A percentile compares a stretch with the other conserved stretches of the same genome.
Evolutionary conservation across 116 monocot species (phyloP).

Genomic region (Papilionanthe hybrid): DNA sequence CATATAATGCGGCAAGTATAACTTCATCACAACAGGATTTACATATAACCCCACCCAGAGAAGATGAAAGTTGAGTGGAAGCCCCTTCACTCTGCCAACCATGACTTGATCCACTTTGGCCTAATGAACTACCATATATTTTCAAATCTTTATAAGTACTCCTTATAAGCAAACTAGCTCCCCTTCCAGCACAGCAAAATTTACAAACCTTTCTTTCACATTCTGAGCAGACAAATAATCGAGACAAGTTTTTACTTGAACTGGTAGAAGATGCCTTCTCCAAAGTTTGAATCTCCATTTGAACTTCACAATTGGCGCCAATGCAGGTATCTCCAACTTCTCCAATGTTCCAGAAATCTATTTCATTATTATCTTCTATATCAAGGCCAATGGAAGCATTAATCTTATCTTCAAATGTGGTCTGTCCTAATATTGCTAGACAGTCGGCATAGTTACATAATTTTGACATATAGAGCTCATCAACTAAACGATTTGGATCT

Average conservation of each 20-base stretch:
- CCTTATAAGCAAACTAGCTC: slow-evolving; percentile 57
- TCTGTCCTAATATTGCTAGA: slow-evolving; percentile 67
- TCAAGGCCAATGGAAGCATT: slow-evolving; percentile 84
- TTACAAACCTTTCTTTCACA: slow-evolving; percentile 74
- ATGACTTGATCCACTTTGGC: slow-evolving; percentile 61
- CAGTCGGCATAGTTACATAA: slow-evolving; percentile 63
- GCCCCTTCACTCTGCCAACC: slow-evolving; percentile 43
- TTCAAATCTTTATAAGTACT: slow-evolving; percentile 50
- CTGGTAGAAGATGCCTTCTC: slow-evolving; percentile 10
- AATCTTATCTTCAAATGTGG: slow-evolving; percentile 67
- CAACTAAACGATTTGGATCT: slow-evolving; percentile 80
- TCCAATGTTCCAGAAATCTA: slow-evolving; percentile 95
- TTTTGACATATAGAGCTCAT: slow-evolving; percentile 41
- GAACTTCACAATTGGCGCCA: slow-evolving; percentile 63
- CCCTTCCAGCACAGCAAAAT: slow-evolving; percentile 90
- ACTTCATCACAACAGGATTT: slow-evolving; percentile 67
- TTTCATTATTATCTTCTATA: slow-evolving; percentile 17
- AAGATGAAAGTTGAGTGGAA: slow-evolving; percentile 17
- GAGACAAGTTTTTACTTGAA: slow-evolving; percentile 17
- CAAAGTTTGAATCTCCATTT: slow-evolving; percentile 24
- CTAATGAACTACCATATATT: slow-evolving; percentile 37
- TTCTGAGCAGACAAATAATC: slow-evolving; percentile 50
- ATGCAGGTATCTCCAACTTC: slow-evolving; percentile 50
- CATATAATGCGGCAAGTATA: slow-evolving; percentile 57
- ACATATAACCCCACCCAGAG: slow-evolving; percentile 55